These are phyloP conservation scores for Nidula microcarpa DNA, from an alignment of 768 basidiomycete genomes.

Conservation along the genomic window DNA sequence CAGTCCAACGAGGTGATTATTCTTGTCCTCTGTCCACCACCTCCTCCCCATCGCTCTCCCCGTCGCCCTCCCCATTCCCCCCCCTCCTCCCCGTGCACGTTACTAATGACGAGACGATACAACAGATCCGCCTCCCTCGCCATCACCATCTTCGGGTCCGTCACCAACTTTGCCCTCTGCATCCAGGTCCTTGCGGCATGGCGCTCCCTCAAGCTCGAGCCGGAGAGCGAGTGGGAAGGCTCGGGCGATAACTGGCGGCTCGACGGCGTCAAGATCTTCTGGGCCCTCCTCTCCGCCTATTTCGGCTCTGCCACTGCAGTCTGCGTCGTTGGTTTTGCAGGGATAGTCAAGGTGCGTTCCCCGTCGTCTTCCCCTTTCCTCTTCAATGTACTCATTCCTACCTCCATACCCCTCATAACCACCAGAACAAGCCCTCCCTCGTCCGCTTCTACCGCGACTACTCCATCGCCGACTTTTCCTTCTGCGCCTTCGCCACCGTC, in stretches of 20 bases:
- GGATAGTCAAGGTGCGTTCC: constrained; percentile 60
- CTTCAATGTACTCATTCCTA: constrained; percentile 2
- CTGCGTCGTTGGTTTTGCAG: constrained; percentile 61
- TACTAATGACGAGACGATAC: constrained; percentile 9
- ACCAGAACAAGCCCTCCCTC: constrained; percentile 56
- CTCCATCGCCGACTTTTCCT: constrained; percentile 74
- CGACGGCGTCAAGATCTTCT: constrained; percentile 49
- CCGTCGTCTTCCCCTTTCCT: background rate
- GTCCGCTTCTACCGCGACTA: constrained; percentile 83
- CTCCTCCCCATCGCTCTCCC: constrained; percentile 2
- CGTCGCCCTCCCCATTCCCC: constrained; percentile 4
- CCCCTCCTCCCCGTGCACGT: constrained; percentile 4
- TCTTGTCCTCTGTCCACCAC: background rate
- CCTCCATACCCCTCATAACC: background rate
- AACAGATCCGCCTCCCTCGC: constrained; percentile 32
- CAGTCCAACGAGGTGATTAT: background rate
- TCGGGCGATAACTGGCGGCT: constrained; percentile 32
- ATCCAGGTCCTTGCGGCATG: constrained; percentile 32
- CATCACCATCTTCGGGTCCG: constrained; percentile 31
- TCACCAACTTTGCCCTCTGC: constrained; percentile 29
- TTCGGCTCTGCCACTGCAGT: constrained; percentile 64
- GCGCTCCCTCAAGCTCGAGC: constrained; percentile 37
- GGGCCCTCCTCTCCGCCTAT: constrained; percentile 63
- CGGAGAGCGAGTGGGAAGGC: constrained; percentile 44
- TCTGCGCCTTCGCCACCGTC: constrained; percentile 57